Evolutionary conservation across 371 early-diverging fungal genomes (phyloP), one percentile per base, ranked within the genome.

Genomic region (Parasitella parasitica): DNA sequence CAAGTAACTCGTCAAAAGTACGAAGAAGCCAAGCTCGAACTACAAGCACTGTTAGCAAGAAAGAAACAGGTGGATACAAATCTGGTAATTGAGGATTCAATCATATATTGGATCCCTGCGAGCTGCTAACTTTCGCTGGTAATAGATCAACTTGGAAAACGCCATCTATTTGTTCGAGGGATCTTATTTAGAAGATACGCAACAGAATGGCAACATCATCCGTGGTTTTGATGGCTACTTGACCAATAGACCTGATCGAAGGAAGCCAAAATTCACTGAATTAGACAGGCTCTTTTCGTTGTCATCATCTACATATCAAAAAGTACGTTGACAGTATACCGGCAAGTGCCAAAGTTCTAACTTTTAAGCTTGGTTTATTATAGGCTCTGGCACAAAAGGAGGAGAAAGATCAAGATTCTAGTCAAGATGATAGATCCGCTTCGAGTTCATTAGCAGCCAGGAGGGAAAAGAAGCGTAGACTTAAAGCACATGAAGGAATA

Each of bases 191-290:
- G 92, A 91, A 71, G 93, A 94, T 48, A 92, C 94, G 5, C 86
- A 84, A 48, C 82, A 80, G 34, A 83, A 84, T 48, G 94, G 94
- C 13, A 94, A 94, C 60, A 87, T 94, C 43, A 87, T 94, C 51
- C 83, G 86, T 30, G 94, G 94, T 0, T 94, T 92, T 65, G 93
- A 91, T 37, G 90, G 89, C 0, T 94, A 92, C 61, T 67, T 86
- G 39, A 79, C 79, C 15, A 76, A 70, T 58, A 71, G 84, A 36
- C 71, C 82, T 11, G 85, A 87, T 54, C 82, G 83, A 63, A 77
- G 83, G 58, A 76, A 80, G 52, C 75, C 78, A 57, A 85, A 86
- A 59, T 84, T 84, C 61, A 82, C 83, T 7, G 86, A 86, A 36
- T 68, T 81, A 4, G 89, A 88, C 54, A 78, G 89, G 37, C 64